These are phyloP conservation scores for Agrocybe praecox DNA, from an alignment of 768 basidiomycete species.

Conservation along the genomic window DNA sequence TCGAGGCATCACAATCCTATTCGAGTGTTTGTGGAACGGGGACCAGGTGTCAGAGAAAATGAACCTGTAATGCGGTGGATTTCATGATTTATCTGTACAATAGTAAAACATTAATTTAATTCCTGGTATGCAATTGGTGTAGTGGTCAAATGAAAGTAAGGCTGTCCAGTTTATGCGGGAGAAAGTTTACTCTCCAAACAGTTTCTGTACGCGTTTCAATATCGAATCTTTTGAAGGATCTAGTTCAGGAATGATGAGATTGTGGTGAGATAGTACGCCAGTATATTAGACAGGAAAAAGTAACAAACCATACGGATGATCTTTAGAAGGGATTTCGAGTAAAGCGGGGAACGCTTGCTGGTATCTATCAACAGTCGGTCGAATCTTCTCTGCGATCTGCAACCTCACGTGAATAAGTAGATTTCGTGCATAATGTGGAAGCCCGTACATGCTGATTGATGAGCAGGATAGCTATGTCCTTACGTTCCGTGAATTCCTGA, in stretches of 20 bases:
- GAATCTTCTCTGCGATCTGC: constrained; percentile 96
- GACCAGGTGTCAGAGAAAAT: constrained; percentile 66
- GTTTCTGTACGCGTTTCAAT: constrained; percentile 94
- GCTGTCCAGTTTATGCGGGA: neutral
- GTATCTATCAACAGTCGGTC: constrained; percentile 93
- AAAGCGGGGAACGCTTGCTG: constrained; percentile 95
- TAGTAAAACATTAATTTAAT: constrained; percentile 7
- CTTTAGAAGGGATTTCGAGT: constrained; percentile 97
- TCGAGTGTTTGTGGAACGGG: constrained; percentile 72
- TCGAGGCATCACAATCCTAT: constrained; percentile 63
- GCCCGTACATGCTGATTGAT: constrained; percentile 94
- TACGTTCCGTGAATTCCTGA: constrained; percentile 91
- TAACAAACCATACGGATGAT: constrained; percentile 91
- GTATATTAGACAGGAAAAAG: neutral
- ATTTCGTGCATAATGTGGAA: neutral
- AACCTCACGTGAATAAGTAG: constrained; percentile 1
- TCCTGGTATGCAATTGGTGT: constrained; percentile 7
- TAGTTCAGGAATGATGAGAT: constrained; percentile 29
- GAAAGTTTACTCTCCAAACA: constrained; percentile 79
- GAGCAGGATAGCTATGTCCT: constrained; percentile 93
- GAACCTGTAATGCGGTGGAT: constrained; percentile 75
- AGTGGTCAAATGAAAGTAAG: neutral
- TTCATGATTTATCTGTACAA: constrained; percentile 29
- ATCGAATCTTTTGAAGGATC: constrained; percentile 97
- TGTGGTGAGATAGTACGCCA: neutral